These are phyloP conservation scores for Taphrina deformans DNA, from an alignment of 1,139 yeast species.

Conservation along the genomic window DNA sequence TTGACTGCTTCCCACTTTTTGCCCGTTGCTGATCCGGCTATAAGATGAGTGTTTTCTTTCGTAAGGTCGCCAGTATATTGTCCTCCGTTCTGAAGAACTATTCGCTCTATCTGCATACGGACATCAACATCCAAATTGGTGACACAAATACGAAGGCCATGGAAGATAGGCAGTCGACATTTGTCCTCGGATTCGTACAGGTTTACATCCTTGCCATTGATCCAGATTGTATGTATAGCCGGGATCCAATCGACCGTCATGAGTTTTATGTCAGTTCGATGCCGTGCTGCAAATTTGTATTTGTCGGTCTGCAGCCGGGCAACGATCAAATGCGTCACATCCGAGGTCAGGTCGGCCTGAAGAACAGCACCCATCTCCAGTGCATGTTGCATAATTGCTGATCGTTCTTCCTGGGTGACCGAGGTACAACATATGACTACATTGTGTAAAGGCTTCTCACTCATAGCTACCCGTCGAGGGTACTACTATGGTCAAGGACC, in stretches of 20 bases:
- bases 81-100: constrained; percentile 61
- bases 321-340: constrained; percentile 65
- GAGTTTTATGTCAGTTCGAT: constrained; percentile 61
- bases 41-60: constrained; percentile 54
- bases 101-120: constrained; percentile 47
- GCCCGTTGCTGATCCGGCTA: constrained; percentile 59
- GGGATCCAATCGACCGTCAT: constrained; percentile 54
- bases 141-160: constrained; percentile 54
- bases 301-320: constrained; percentile 69
- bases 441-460: constrained; percentile 41
- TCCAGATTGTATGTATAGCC: constrained; percentile 56
- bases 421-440: constrained; percentile 45
- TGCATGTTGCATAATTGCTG: constrained; percentile 34
- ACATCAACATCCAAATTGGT: constrained; percentile 53
- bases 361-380: constrained; percentile 62
- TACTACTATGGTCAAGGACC: no score
- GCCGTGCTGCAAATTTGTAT: constrained; percentile 61
- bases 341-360: constrained; percentile 63
- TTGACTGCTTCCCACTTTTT: constrained; percentile 62
- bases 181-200: constrained; percentile 42
- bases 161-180: constrained; percentile 51
- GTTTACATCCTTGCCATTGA: constrained; percentile 52
- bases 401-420: constrained; percentile 39
- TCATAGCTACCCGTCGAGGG: neutral
- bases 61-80: constrained; percentile 59